These are phyloP conservation scores for Eragrostis curvula DNA, from an alignment of 176 grass and related monocot species.

Conservation along the genomic window DNA sequence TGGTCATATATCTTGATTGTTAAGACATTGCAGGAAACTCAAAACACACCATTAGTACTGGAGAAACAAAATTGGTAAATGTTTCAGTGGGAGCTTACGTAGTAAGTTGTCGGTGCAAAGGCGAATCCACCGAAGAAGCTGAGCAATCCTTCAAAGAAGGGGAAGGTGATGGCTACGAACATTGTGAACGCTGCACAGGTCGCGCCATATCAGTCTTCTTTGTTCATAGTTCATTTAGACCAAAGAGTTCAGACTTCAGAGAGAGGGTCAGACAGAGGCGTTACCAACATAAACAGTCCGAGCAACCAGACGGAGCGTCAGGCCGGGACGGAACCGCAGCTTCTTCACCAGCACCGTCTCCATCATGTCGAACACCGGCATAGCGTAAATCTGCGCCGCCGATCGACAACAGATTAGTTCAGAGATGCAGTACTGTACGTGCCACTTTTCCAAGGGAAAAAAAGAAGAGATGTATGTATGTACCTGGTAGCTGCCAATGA, in stretches of 20 bases:
- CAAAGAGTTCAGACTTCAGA: neutral
- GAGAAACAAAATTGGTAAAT: too few relatives aligned
- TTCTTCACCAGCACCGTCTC: constrained; percentile 87
- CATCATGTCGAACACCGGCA: constrained; percentile 94
- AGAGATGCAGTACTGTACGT: too few relatives aligned
- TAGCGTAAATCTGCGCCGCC: constrained; percentile 69
- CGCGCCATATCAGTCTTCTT: constrained; percentile 27
- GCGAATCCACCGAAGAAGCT: constrained; percentile 88
- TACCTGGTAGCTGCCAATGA: constrained; percentile 62
- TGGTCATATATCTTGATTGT: too few relatives aligned
- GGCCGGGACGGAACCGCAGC: constrained; percentile 55
- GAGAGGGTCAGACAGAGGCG: neutral
- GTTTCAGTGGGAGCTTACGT: constrained; percentile 47
- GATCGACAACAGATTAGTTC: too few relatives aligned
- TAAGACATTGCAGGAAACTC: too few relatives aligned
- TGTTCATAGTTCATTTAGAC: neutral
- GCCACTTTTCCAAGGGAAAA: too few relatives aligned
- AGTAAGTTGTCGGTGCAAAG: constrained; percentile 84
- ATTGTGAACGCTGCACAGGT: constrained; percentile 78
- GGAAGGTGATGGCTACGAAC: constrained; percentile 88
- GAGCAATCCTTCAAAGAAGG: constrained; percentile 81
- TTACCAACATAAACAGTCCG: constrained; percentile 80
- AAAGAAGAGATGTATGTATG: constrained; percentile 26
- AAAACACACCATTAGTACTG: too few relatives aligned
- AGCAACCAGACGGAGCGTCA: constrained; percentile 65